Evolutionary conservation across 305 asterid genomes (phyloP).

Genomic region (Ajuga reptans): DNA sequence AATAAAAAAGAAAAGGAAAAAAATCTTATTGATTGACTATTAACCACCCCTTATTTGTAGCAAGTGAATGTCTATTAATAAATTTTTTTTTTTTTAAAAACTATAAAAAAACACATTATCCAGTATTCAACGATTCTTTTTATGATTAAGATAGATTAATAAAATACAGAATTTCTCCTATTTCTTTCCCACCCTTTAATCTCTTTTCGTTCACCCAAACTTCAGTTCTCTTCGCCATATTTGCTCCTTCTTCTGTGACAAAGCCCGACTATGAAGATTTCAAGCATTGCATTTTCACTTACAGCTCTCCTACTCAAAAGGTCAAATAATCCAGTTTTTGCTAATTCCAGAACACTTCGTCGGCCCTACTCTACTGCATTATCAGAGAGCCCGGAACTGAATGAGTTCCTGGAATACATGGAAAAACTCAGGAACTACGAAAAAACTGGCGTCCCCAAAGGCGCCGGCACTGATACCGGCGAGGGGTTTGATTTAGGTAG

Average conservation of each 20-base stretch:
- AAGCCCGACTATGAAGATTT: constrained; percentile 19
- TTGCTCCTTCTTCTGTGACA: background rate
- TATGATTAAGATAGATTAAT: no score
- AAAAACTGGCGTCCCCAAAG: constrained; percentile 71
- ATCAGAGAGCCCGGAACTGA: constrained; percentile 39
- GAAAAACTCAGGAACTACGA: constrained; percentile 74
- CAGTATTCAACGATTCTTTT: no score
- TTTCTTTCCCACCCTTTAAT: background rate
- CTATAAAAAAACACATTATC: no score
- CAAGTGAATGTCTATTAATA: no score
- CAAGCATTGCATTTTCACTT: constrained; percentile 19
- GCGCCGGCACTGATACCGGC: constrained; percentile 75
- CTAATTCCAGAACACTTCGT: constrained; percentile 14
- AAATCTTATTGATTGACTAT: no score
- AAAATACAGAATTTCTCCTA: no score
- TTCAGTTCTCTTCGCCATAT: background rate
- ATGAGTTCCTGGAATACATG: constrained; percentile 51
- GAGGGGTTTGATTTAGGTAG: constrained; percentile 85
- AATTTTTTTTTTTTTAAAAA: no score
- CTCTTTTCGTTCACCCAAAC: background rate
- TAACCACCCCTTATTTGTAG: no score
- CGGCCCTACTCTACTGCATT: constrained; percentile 33
- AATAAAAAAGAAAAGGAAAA: no score
- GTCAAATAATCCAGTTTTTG: background rate
- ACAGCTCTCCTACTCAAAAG: constrained; percentile 6